Percentiles rank a stretch among this genome's conserved stretches.
Evolutionary conservation across 202 grass and related monocot genomes (phyloP).

Genomic region (Hordeum pubiflorum): DNA sequence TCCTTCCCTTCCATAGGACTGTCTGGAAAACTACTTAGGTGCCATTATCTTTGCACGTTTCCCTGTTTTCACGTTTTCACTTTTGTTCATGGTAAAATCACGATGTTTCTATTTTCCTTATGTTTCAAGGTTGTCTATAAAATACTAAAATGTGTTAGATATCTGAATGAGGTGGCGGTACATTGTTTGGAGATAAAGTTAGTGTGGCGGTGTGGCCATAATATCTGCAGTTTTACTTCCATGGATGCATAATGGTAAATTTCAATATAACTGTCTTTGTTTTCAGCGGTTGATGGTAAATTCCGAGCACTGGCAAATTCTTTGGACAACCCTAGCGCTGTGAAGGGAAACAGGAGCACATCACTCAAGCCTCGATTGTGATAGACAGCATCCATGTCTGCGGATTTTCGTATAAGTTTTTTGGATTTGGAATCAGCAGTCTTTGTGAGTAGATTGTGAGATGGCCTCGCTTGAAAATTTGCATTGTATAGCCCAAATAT

Average conservation of each 20-base stretch:
- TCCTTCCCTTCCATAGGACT: conserved; percentile 17
- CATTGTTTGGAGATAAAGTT: not conserved
- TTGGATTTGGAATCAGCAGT: not conserved
- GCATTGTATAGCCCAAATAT: not conserved
- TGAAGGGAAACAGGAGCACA: not conserved
- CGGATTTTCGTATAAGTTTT: not conserved
- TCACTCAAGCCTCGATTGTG: conserved; percentile 25
- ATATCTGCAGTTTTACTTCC: not conserved
- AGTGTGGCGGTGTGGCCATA: not conserved
- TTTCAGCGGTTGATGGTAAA: conserved; percentile 32
- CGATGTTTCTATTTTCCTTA: not conserved
- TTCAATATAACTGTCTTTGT: not conserved
- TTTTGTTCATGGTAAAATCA: not conserved
- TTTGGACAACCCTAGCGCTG: conserved; percentile 8
- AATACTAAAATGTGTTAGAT: not conserved
- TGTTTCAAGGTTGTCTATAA: not conserved
- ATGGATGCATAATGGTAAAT: not conserved
- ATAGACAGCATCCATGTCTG: not conserved
- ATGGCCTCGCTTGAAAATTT: not conserved
- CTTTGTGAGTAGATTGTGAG: conserved; percentile 15
- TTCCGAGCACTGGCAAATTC: conserved; percentile 32
- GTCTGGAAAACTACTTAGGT: not conserved
- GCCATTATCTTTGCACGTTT: not conserved
- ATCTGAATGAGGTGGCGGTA: not conserved
- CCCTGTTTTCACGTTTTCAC: not conserved